Evolutionary conservation across 2,329 filamentous ascomycete genomes (phyloP), one percentile per base, ranked within the genome.

Genomic region (Xylariaceae sp.): DNA sequence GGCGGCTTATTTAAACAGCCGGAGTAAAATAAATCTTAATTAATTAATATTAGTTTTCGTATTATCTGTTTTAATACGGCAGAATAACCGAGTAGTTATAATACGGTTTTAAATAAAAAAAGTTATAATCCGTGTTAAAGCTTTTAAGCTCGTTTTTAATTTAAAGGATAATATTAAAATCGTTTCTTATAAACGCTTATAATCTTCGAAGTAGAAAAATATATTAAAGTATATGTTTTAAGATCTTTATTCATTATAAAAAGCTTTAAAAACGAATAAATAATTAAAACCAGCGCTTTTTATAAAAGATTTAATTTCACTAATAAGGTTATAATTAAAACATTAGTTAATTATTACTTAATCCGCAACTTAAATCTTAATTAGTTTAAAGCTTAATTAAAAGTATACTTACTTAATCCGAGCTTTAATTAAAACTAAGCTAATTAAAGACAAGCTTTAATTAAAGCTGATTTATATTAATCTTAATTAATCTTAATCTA

Each of bases 241-340:
- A 28, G 8, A 28, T n/a, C 6, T 15, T 28, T 9, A n/a, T 28
- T 28, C 14, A 8, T 8, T 28, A 28, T 9, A n/a, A n/a, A 28
- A 28, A 28, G 13, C 25, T 28, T n/a, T 28, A 28, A 28, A 7
- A 8, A 8, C 7, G 12, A 23, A 28, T 8, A n/a, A 7, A 28
- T 8, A 28, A 28, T 9, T 8, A 28, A n/a, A 28, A 13, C 25
- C 21, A n/a, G 8, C n/a, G 8, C n/a, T 23, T 23, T 23, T 23
- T 23, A 8, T 23, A 8, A 8, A 23, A 8, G 8, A 8, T 23
- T 23, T n/a, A n/a, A 23, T 23, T 23, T 8, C 8, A 8, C 8
- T 8, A 23, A 8, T 23, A 23, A n/a, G 14, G 10, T 28, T n/a
- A 28, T 28, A 28, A 28, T 28, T 28, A 28, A 28, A 28, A 28